These are phyloP conservation scores for Pseudocercospora eumusae DNA, from an alignment of 2,329 filamentous ascomycete species.

Conservation along the genomic window DNA sequence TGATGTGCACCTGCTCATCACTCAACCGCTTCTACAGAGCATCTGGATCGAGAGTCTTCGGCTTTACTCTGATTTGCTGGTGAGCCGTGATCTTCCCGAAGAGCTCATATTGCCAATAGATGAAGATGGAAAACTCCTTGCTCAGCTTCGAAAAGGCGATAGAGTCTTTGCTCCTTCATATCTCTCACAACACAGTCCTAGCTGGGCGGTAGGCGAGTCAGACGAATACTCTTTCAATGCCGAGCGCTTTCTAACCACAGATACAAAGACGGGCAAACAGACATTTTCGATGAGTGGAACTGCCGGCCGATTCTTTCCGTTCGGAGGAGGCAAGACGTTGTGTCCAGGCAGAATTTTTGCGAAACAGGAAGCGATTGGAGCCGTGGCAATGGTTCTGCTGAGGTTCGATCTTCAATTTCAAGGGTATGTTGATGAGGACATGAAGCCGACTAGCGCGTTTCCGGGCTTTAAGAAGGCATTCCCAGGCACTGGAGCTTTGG, in stretches of 20 bases:
- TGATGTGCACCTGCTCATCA: conserved; percentile 33
- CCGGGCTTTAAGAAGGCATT: conserved; percentile 29
- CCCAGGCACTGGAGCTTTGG: conserved; percentile 31
- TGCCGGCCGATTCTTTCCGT: conserved; percentile 38
- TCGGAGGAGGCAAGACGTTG: conserved; percentile 37
- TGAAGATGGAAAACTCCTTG: conserved; percentile 31
- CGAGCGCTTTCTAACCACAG: conserved; percentile 31
- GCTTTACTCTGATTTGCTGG: conserved; percentile 38
- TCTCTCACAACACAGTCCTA: conserved; percentile 35
- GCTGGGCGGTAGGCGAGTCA: conserved; percentile 35
- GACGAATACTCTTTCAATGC: conserved; percentile 19
- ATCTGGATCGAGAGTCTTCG: conserved; percentile 41
- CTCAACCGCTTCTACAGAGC: conserved; percentile 39
- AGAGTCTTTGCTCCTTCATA: conserved; percentile 38
- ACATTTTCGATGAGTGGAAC: conserved; percentile 35
- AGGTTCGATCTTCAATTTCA: conserved; percentile 34
- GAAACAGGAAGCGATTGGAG: conserved; percentile 36
- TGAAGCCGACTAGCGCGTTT: conserved; percentile 28
- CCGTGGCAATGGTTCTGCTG: conserved; percentile 33
- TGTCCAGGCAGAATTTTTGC: conserved; percentile 36
- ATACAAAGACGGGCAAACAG: conserved; percentile 32
- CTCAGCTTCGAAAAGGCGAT: conserved; percentile 31
- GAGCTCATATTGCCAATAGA: conserved; percentile 36
- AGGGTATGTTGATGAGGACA: conserved; percentile 31
- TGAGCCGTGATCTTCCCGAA: conserved; percentile 36